Evolutionary conservation across 1,284 basidiomycete genomes (phyloP).

Genomic region (Moesziomyces parantarcticus): DNA sequence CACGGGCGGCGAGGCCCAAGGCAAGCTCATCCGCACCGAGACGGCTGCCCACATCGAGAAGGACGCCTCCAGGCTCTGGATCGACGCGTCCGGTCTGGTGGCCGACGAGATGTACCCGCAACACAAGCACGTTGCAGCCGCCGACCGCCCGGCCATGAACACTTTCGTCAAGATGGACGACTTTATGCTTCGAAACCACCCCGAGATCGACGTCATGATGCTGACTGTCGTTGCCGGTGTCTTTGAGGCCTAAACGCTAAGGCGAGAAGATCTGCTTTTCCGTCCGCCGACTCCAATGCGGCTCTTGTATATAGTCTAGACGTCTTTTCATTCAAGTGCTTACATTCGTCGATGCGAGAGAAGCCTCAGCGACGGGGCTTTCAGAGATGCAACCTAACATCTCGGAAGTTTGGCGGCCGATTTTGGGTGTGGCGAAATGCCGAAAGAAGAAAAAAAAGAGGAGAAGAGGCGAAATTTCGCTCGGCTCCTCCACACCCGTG

Average conservation of each 20-base stretch:
- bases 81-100: slow-evolving; percentile 54
- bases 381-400: no score
- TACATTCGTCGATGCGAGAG: no score
- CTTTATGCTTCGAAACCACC: slow-evolving; percentile 49
- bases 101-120: slow-evolving; percentile 61
- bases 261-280: no score
- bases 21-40: slow-evolving; percentile 20
- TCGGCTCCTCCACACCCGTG: background rate
- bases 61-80: slow-evolving; percentile 50
- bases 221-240: slow-evolving; percentile 61
- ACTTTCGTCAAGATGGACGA: slow-evolving; percentile 56
- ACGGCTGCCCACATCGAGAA: slow-evolving; percentile 1
- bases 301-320: background rate
- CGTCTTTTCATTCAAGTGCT: no score
- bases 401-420: no score
- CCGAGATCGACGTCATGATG: slow-evolving; percentile 66
- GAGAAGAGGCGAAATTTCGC: background rate
- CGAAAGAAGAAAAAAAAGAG: background rate
- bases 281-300: no score
- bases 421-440: background rate
- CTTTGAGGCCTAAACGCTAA: slow-evolving; percentile 26
- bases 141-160: slow-evolving; percentile 41
- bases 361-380: no score
- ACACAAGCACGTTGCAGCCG: slow-evolving; percentile 28
- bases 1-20: slow-evolving; percentile 1